Percentiles rank a stretch among this genome's conserved stretches.
Evolutionary conservation across 2,329 filamentous ascomycete species (phyloP).

Genomic region (Thielaviopsis populi): DNA sequence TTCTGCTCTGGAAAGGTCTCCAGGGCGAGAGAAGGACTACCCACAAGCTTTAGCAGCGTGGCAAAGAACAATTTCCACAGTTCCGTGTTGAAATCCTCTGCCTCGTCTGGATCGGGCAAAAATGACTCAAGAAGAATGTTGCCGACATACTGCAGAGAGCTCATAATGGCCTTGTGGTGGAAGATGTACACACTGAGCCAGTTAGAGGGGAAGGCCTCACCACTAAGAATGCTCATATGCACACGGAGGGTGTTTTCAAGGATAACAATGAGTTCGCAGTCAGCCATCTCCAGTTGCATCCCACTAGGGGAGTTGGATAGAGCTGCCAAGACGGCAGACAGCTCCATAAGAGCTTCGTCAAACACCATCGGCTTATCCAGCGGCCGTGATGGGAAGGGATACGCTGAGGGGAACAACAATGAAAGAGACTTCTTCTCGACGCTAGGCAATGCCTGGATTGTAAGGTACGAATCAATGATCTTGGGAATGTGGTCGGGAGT

Average conservation of each 20-base stretch:
- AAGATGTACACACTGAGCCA: constrained; percentile 93
- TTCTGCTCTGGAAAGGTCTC: constrained; percentile 98
- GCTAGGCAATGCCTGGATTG: constrained; percentile 45
- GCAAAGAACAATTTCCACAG: constrained; percentile 90
- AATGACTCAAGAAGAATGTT: constrained; percentile 68
- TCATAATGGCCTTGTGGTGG: constrained; percentile 81
- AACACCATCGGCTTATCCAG: constrained; percentile 48
- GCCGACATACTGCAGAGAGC: constrained; percentile 67
- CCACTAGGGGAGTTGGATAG: constrained; percentile 54
- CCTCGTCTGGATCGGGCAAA: constrained; percentile 77
- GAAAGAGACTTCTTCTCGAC: constrained; percentile 55
- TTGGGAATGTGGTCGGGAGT: constrained; percentile 83
- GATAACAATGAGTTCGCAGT: constrained; percentile 59
- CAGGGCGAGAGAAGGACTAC: constrained; percentile 73
- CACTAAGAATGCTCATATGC: constrained; percentile 75
- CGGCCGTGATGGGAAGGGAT: constrained; percentile 68
- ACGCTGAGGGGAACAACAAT: constrained; percentile 74
- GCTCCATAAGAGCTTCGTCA: constrained; percentile 76
- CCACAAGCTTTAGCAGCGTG: constrained; percentile 74
- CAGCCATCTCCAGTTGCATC: constrained; percentile 59
- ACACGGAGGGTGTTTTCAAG: constrained; percentile 68
- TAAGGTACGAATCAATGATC: constrained; percentile 75
- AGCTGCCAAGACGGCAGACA: constrained; percentile 74
- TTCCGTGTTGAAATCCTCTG: constrained; percentile 81
- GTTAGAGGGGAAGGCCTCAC: constrained; percentile 72